Percentiles rank a stretch among this genome's conserved stretches.
Evolutionary conservation across 495 filamentous ascomycete species (phyloP).

Genomic region (Thermothielavioides terrestris): DNA sequence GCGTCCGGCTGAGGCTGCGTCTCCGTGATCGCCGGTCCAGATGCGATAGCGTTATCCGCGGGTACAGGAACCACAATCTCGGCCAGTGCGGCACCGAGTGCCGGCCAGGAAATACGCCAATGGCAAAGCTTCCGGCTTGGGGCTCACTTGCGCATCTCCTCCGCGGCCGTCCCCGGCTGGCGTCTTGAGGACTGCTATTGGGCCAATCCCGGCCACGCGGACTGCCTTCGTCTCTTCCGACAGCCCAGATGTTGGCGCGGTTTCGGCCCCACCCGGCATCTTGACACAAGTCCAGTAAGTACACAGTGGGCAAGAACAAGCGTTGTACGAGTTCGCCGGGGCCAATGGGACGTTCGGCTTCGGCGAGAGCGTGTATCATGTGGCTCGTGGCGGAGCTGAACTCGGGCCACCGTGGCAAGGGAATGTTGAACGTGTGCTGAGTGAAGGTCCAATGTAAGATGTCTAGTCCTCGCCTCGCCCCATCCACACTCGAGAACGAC

Average conservation of each 20-base stretch:
- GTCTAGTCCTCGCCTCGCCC: neutral
- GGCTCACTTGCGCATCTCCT: constrained; percentile 20
- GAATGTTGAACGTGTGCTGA: neutral
- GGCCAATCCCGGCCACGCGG: neutral
- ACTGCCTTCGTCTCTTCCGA: neutral
- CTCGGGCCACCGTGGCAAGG: neutral
- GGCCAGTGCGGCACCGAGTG: too few species aligned
- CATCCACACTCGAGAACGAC: neutral
- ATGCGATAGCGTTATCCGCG: constrained; percentile 19
- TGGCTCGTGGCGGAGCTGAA: too few species aligned
- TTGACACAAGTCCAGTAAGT: too few species aligned
- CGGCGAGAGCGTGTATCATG: neutral
- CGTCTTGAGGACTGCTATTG: neutral
- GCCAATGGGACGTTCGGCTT: too few species aligned
- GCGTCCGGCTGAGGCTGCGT: constrained; percentile 32
- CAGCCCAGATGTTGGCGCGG: too few species aligned
- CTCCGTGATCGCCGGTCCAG: constrained; percentile 27
- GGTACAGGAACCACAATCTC: constrained; percentile 18
- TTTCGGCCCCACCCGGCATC: too few species aligned
- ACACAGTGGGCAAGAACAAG: too few species aligned
- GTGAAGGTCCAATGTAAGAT: constrained; percentile 1
- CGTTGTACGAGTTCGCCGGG: too few species aligned
- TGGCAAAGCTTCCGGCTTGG: constrained; percentile 12
- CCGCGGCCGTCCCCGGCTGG: constrained; percentile 3
- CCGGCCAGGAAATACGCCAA: too few species aligned